Percentiles rank a stretch among this genome's conserved stretches.
These are phyloP conservation scores for Clarireedia homoeocarpa DNA, from an alignment of 2,329 filamentous ascomycete species.

Conservation along the genomic window DNA sequence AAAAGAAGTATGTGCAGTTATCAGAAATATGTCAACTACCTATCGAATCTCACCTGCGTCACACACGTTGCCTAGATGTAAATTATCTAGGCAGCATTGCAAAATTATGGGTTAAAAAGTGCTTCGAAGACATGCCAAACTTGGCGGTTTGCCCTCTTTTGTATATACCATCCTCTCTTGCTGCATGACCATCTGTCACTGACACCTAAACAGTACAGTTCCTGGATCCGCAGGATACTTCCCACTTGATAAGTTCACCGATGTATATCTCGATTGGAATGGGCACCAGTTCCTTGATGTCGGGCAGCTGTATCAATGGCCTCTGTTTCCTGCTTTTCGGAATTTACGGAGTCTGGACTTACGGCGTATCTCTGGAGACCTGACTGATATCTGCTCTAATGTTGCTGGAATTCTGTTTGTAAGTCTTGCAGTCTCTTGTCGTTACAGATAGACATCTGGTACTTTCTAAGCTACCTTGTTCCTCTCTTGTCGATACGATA, in stretches of 20 bases:
- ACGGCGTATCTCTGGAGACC: background rate
- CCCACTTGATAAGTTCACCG: background rate
- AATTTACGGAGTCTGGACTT: background rate
- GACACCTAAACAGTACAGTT: background rate
- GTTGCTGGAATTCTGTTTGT: background rate
- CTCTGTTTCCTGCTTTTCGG: background rate
- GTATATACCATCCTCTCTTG: background rate
- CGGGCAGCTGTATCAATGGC: background rate
- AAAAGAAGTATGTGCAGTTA: background rate
- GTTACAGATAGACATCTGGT: background rate
- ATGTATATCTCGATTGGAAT: background rate
- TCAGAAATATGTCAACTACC: background rate
- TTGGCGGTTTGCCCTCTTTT: background rate
- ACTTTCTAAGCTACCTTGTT: background rate
- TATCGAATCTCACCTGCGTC: background rate
- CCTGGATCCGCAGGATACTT: background rate
- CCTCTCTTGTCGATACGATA: background rate
- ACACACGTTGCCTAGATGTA: background rate
- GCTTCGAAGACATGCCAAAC: background rate
- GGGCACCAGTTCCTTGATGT: rapidly evolving
- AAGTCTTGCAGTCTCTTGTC: background rate
- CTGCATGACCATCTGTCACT: background rate
- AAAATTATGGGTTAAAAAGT: background rate
- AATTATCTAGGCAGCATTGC: background rate
- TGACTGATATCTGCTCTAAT: background rate